Evolutionary conservation across 805 yeast genomes (phyloP).

Genomic region (Metschnikowia dekortorum): DNA sequence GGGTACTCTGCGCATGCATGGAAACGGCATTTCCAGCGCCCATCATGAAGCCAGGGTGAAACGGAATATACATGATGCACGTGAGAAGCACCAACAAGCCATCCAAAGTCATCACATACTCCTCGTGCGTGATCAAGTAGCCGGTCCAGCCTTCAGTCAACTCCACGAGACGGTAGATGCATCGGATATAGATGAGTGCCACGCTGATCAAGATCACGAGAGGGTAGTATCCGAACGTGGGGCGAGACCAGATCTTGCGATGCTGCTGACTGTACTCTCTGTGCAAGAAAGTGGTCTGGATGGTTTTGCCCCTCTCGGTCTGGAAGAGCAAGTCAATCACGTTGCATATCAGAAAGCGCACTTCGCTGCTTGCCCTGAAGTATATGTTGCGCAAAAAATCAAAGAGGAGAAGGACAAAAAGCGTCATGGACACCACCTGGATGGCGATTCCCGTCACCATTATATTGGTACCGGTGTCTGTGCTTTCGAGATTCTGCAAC

Average conservation of each 20-base stretch:
- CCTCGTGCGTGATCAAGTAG: conserved; percentile 45
- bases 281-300: conserved; percentile 19
- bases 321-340: conserved; percentile 20
- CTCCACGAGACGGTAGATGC: conserved; percentile 71
- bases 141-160: conserved; percentile 72
- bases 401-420: conserved; percentile 50
- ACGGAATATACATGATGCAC: conserved; percentile 33
- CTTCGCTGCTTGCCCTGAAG: conserved; percentile 21
- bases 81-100: conserved; percentile 27
- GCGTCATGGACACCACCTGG: conserved; percentile 67
- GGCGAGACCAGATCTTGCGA: conserved; percentile 29
- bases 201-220: conserved; percentile 45
- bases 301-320: conserved; percentile 16
- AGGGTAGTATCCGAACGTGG: conserved; percentile 41
- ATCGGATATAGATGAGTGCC: conserved; percentile 56
- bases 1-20: conserved; percentile 1
- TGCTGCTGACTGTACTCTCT: conserved; percentile 32
- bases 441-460: conserved; percentile 77
- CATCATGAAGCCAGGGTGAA: conserved; percentile 59
- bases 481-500: conserved; percentile 23
- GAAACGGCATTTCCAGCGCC: conserved; percentile 10
- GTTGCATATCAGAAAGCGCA: conserved; percentile 23
- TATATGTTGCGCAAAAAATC: conserved; percentile 43
- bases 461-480: conserved; percentile 52
- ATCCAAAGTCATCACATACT: conserved; percentile 38